Base-by-base conservation (phyloP, 202 grass and related monocot species). In the Miscanthus sacchariflorus region DNA sequence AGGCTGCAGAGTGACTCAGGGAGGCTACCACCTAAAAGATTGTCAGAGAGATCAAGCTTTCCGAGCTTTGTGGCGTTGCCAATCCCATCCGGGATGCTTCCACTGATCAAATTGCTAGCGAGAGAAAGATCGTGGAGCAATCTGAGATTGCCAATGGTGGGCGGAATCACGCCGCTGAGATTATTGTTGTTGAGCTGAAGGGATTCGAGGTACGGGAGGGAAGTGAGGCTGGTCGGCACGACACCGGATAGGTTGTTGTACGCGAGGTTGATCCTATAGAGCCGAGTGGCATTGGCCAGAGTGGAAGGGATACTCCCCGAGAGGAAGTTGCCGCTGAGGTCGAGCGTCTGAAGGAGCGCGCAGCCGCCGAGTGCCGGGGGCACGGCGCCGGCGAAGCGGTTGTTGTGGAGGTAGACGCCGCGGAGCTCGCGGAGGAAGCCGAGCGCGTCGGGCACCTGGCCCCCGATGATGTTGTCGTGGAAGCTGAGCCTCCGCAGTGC, bases 351-450 rank as follows among this genome's bases (percentile, higher is more conserved):
- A 8, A 99, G 96, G 85, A 93, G 56, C 25, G 67, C 19, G 83
- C 91, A 95, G 15, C 84, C 78, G 69, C 94, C 94, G 40, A 99
- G 81, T 33, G 84, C 77, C 14, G 83, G 83, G 0, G 96, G 94
- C 72, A 99, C 90, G 30, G 85, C 83, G 72, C 94, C 96, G 1
- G 92, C 81, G 90, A 99, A 95, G 70, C 94, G 92, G 83, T 96
- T 99, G 87, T 99, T 99, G 92, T 96, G 95, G 85, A 99, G 92
- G 88, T 99, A 91, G 25, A 95, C 67, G 7, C 88, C 96, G 25
- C 94, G 93, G 84, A 99, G 91, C 0, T 96, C 89, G 35, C 70
- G 90, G 46, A 99, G 89, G 90, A 93, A 89, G 23, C 96, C 91
- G 52, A 98, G 84, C 6, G 96, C 74, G 3, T 79, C 50, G 15